These are phyloP conservation scores for Naganishia sp. DNA, from an alignment of 1,284 basidiomycete species.

Conservation along the genomic window DNA sequence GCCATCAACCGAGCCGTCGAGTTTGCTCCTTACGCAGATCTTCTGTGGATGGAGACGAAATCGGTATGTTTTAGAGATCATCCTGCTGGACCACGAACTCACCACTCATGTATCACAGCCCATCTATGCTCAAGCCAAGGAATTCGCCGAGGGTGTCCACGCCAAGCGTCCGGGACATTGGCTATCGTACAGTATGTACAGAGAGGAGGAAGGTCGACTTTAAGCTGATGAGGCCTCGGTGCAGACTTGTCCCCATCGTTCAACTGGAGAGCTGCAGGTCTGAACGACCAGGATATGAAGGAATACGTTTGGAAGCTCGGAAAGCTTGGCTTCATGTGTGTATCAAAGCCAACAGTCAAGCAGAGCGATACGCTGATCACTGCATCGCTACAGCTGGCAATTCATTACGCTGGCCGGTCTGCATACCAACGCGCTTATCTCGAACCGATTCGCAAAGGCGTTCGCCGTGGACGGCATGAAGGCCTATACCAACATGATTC, in stretches of 20 bases:
- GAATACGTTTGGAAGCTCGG: conserved; percentile 79
- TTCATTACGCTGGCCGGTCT: conserved; percentile 97
- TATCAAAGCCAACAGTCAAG: background rate
- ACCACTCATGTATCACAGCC: conserved; percentile 48
- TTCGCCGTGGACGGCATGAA: conserved; percentile 79
- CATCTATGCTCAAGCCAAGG: conserved; percentile 89
- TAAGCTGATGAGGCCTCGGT: background rate
- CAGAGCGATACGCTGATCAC: background rate
- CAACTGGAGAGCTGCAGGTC: conserved; percentile 81
- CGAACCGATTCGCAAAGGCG: conserved; percentile 82
- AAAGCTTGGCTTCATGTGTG: conserved; percentile 49
- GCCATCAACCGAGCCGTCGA: conserved; percentile 89
- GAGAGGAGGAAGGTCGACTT: background rate
- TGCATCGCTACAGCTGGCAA: conserved; percentile 73
- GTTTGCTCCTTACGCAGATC: conserved; percentile 89
- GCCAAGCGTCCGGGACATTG: conserved; percentile 78
- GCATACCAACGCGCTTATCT: conserved; percentile 97
- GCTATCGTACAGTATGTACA: conserved; percentile 72
- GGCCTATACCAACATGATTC: conserved; percentile 62
- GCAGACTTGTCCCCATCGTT: conserved; percentile 79
- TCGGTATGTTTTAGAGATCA: conserved; percentile 48
- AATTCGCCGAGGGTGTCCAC: conserved; percentile 88
- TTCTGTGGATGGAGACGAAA: conserved; percentile 98
- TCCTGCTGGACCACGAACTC: background rate
- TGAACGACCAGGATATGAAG: conserved; percentile 82